Conservation (phyloP, 164 flowering plant species). For the Euptelea pleiosperma region DNA sequence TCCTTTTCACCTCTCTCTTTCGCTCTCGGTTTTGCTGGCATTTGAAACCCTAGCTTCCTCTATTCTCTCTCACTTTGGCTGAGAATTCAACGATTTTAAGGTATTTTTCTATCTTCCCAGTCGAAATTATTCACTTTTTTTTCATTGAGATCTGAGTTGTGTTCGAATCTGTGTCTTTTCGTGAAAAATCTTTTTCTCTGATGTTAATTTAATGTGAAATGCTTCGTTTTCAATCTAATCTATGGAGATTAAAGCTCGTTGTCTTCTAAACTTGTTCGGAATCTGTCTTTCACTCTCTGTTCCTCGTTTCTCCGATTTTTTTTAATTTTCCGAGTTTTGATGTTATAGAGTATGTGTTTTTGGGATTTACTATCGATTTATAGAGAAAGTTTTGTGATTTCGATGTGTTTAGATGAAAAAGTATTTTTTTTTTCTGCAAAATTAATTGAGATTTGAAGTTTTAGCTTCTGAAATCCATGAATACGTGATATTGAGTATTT, state of each 20-base stretch:
- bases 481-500: not conserved
- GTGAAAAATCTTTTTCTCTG: not conserved
- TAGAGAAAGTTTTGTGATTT: not conserved
- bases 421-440: not conserved
- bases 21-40: not conserved
- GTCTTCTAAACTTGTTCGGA: not conserved
- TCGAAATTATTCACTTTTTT: not conserved
- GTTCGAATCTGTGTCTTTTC: not conserved
- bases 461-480: not conserved
- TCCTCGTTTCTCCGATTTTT: not conserved
- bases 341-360: not conserved
- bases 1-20: constrained; percentile 1
- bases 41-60: constrained; percentile 7
- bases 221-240: not conserved
- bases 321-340: not conserved
- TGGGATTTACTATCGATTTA: not conserved
- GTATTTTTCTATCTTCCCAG: not conserved
- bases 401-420: not conserved
- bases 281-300: not conserved
- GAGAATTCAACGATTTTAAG: not conserved
- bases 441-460: not conserved
- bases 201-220: not conserved
- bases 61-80: not conserved
- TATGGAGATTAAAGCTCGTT: not conserved
- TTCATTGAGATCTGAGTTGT: too few relatives aligned